Evolutionary conservation across 352 stramenopile species (phyloP), one percentile per base, ranked within the genome.

Genomic region (Globisporangium takayamanum): DNA sequence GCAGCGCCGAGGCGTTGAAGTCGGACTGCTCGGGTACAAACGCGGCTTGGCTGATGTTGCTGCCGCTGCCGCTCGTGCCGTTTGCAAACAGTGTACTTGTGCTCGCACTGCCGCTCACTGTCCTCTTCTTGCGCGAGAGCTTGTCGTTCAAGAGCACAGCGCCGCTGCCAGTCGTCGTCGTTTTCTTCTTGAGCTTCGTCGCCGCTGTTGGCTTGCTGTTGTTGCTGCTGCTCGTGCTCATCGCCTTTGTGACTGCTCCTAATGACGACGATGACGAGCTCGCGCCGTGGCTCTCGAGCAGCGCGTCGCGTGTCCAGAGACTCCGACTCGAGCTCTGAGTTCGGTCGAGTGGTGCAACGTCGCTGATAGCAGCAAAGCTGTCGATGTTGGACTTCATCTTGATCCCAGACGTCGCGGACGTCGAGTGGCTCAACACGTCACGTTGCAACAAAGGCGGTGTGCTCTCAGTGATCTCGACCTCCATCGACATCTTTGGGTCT

Each of bases 341-440:
- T 39, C 30, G 50, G 26, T 56, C 26, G 5, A 45, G 41, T 8
- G 2, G 45, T 4, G 46, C 28, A 1, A 57, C 3, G 14, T 81
- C 68, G 1, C 62, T 18, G 14, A 84, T 64, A 15, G 53, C 64
- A 1, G 73, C 74, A 47, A 84, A 84, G 7, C 56, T 76, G 46
- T 82, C 70, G 12, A 82, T 50, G n/a, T 76, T 82, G 0, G 70
- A 71, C 50, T 80, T 80, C 57, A 69, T 63, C 36, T 63, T 60
- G 50, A 72, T 33, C 26, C 28, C 33, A 6, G 30, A 8, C 18
- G 20, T 41, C n/a, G 26, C 42, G 6, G 49, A 51, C 10, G 46
- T 48, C 53, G 48, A 51, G n/a, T 45, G 53, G 46, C 41, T 66
- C 12, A 26, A 45, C 50, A 39, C 44, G 37, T 30, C 72, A 49